Evolutionary conservation across 371 early-diverging fungal species (phyloP), one percentile per base, ranked within the genome.

Genomic region (Mortierella sp.): DNA sequence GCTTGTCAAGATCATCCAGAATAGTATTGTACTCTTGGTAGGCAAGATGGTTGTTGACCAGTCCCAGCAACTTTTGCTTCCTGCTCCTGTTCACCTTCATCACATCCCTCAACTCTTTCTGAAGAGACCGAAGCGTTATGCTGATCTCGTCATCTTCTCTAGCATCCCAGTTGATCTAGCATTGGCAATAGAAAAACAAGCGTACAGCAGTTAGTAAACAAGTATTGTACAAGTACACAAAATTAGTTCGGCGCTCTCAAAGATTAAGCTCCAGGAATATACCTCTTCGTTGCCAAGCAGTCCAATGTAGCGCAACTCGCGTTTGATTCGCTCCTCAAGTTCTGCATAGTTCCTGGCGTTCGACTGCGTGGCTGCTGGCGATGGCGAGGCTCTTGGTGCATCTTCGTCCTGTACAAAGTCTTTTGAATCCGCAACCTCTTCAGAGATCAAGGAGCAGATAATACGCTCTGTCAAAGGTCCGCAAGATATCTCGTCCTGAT

Each of bases 11-110:
- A 65, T 95, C 96, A 78, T 97, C 98, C 76, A 98, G 89, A 10
- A 98, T 94, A 63, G 93, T 92, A 41, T 93, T 93, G 88, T 96
- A 97, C 87, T 98, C 96, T 81, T 98, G 97, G 84, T 90, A 96
- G 4, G 95, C 97, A 68, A 96, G 90, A 84, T 96, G 94, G 49
- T 92, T 90, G 51, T 93, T 91, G 2, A 96, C 96, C 3, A 95
- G 89, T 12, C 94, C 89, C 24, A 94, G 83, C 60, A 97, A 87
- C 29, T 89, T 88, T 46, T 90, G 91, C 80, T 96, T 96, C 73
- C 97, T 91, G 71, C 74, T 76, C 16, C 85, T 88, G 85, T 98
- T 98, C 49, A 92, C 82, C 32, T 88, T 79, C 29, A 92, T 90
- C 82, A 95, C 95, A 29, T 95, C 93, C 29, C 95, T 94, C 43